Conservation (phyloP, 805 yeast genomes). For the Scheffersomyces coipomensis region DNA sequence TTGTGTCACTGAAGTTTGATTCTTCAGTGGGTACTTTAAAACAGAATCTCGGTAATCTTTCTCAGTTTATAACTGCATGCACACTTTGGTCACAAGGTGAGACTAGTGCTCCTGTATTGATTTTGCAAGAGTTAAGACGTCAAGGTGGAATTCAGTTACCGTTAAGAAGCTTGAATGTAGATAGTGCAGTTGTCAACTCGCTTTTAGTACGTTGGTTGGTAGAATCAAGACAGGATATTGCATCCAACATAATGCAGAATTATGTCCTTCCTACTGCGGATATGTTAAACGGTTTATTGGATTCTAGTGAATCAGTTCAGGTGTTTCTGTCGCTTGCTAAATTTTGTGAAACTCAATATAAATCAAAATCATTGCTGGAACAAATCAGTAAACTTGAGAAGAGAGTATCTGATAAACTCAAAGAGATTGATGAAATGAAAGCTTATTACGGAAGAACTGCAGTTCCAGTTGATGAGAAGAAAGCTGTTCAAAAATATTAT, state of each 20-base stretch:
- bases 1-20: slow-evolving; percentile 22
- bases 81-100: slow-evolving; percentile 68
- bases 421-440: slow-evolving; percentile 51
- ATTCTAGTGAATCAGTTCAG: slow-evolving; percentile 7
- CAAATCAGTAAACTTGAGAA: slow-evolving; percentile 41
- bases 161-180: slow-evolving; percentile 14
- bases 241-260: slow-evolving; percentile 53
- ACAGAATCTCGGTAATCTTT: slow-evolving; percentile 13
- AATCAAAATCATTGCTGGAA: slow-evolving; percentile 41
- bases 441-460: slow-evolving; percentile 39
- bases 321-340: slow-evolving; percentile 63
- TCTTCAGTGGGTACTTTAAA: slow-evolving; percentile 8
- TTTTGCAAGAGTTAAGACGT: slow-evolving; percentile 35
- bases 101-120: slow-evolving; percentile 52
- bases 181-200: slow-evolving; percentile 27
- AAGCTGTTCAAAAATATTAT: slow-evolving; percentile 52
- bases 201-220: slow-evolving; percentile 69
- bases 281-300: slow-evolving; percentile 1
- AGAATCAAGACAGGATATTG: slow-evolving; percentile 65
- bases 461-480: slow-evolving; percentile 45
- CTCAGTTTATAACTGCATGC: slow-evolving; percentile 52
- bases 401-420: slow-evolving; percentile 39
- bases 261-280: slow-evolving; percentile 52
- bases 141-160: slow-evolving; percentile 12
- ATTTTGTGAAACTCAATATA: slow-evolving; percentile 69